These are phyloP conservation scores for Colletotrichum viniferum DNA, from an alignment of 2,329 filamentous ascomycete genomes.

Conservation along the genomic window DNA sequence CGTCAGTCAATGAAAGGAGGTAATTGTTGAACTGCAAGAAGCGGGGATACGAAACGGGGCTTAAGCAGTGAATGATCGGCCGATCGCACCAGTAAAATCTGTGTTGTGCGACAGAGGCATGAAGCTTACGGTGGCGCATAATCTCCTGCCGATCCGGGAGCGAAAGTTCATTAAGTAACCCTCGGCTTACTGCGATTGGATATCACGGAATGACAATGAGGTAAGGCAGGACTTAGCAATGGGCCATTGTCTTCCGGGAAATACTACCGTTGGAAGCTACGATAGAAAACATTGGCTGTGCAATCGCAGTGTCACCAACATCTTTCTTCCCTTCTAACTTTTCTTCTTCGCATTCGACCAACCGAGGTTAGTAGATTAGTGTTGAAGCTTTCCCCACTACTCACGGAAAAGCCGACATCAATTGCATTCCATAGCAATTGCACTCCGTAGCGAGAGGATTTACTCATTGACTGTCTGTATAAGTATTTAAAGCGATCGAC, in stretches of 20 bases:
- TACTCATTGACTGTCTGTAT: background rate
- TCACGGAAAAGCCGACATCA: background rate
- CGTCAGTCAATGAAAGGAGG: background rate
- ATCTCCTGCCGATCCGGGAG: background rate
- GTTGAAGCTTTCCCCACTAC: background rate
- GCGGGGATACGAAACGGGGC: background rate
- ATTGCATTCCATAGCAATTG: background rate
- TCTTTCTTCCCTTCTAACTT: too few species aligned
- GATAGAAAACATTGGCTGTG: background rate
- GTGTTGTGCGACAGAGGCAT: background rate
- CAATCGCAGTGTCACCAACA: background rate
- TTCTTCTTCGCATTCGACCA: too few species aligned
- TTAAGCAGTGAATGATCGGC: background rate
- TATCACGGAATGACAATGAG: background rate
- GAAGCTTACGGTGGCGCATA: background rate
- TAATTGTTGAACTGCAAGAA: background rate
- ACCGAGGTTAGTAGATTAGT: too few species aligned
- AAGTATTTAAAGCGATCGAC: background rate
- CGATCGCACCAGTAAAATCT: background rate
- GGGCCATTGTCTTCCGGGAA: background rate
- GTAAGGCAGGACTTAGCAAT: background rate
- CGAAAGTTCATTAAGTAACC: background rate
- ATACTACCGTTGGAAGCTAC: background rate
- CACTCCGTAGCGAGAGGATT: background rate
- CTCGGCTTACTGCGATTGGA: background rate